Conservation (phyloP, 2,329 filamentous ascomycete genomes). For the Rhinocladiella mackenziei region DNA sequence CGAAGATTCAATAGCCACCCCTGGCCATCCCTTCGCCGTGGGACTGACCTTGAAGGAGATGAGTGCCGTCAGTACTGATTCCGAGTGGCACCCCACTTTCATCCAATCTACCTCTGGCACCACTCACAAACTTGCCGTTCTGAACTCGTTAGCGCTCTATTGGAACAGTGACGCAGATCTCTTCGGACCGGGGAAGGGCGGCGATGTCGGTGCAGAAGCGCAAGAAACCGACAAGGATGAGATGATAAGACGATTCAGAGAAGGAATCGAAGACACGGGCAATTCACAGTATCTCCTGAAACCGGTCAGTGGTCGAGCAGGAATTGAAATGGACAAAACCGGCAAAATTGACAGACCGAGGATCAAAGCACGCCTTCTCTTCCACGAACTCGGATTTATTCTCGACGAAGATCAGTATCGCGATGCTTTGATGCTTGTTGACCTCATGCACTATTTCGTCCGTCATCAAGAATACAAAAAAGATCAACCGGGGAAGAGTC, state of each 20-base stretch:
- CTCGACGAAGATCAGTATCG: slow-evolving; percentile 97
- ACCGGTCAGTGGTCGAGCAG: slow-evolving; percentile 90
- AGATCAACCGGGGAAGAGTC: slow-evolving; percentile 75
- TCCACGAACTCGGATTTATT: slow-evolving; percentile 97
- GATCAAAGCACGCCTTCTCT: slow-evolving; percentile 84
- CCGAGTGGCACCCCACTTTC: slow-evolving; percentile 91
- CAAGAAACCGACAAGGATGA: slow-evolving; percentile 68
- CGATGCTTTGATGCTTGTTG: slow-evolving; percentile 95
- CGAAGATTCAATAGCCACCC: slow-evolving; percentile 92
- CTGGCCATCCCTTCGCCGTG: slow-evolving; percentile 89
- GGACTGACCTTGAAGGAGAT: slow-evolving; percentile 93
- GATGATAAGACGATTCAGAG: slow-evolving; percentile 70
- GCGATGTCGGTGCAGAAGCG: slow-evolving; percentile 53
- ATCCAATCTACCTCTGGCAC: slow-evolving; percentile 79
- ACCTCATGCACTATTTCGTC: slow-evolving; percentile 97
- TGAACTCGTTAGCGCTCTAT: slow-evolving; percentile 87
- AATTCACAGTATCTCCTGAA: slow-evolving; percentile 92
- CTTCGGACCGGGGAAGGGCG: slow-evolving; percentile 75
- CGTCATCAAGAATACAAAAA: slow-evolving; percentile 96
- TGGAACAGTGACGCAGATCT: slow-evolving; percentile 95
- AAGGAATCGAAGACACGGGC: slow-evolving; percentile 72
- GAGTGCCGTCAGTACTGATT: slow-evolving; percentile 93
- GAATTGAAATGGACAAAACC: slow-evolving; percentile 91
- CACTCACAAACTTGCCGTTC: slow-evolving; percentile 88
- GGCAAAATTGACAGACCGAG: slow-evolving; percentile 74